These are phyloP conservation scores for Nemania abortiva DNA, from an alignment of 2,329 filamentous ascomycete species.

Conservation along the genomic window DNA sequence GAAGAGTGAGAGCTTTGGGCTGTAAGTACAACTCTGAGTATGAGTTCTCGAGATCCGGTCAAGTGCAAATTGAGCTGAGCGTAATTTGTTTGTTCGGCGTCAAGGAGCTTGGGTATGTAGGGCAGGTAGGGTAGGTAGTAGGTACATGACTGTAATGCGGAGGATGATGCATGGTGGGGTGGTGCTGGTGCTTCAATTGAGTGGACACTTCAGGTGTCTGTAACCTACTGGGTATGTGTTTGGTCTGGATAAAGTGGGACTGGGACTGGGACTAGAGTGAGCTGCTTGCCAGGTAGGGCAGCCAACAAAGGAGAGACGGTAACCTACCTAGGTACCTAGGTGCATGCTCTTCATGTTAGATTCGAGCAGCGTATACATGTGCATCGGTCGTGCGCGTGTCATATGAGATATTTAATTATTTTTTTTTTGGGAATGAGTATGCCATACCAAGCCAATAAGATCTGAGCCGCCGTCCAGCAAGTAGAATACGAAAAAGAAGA, in stretches of 20 bases:
- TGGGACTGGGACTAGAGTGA: not conserved
- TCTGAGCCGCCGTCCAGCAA: not conserved
- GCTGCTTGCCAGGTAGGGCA: not conserved
- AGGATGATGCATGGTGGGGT: conserved; percentile 33
- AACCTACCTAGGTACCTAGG: no score
- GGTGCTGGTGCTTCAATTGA: conserved; percentile 1
- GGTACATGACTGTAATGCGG: not conserved
- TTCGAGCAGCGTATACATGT: not conserved
- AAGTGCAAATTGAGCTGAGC: not conserved
- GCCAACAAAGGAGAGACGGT: not conserved
- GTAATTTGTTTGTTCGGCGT: not conserved
- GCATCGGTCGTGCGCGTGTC: not conserved
- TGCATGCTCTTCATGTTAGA: not conserved
- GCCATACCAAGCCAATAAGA: conserved; percentile 2
- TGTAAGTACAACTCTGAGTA: not conserved
- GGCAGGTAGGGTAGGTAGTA: not conserved
- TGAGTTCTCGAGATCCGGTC: not conserved
- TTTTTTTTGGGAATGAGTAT: not conserved
- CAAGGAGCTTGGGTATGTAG: not conserved
- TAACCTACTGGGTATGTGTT: not conserved
- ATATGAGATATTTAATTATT: not conserved
- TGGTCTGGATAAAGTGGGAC: not conserved
- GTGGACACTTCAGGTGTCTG: not conserved
- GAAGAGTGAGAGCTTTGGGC: not conserved
- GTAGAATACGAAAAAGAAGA: not conserved